Base-by-base conservation (phyloP, 768 basidiomycete species). In the Tremella mesenterica region DNA sequence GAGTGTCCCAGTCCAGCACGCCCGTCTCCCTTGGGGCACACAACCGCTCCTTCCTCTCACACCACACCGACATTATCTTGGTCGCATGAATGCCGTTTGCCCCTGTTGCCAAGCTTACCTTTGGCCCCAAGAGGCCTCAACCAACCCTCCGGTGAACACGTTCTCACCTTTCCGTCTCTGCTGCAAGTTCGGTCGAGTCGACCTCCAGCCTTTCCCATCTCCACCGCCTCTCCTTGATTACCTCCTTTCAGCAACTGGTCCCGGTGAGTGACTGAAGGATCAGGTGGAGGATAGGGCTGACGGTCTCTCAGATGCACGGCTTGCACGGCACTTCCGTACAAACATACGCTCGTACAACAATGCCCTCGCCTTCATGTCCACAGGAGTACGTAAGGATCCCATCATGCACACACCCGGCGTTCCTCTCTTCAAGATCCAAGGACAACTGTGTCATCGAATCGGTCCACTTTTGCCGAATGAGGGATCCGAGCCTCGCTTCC, bases 271-370 rank as follows among this genome's bases (percentile, higher is more conserved):
- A 18, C 33, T 18, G 12, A 10, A 34, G 12, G 18, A 34, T 34
- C 18, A 10, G 18, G 12, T 41, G 14, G 38, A 16, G 38, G n/a
- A 23, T 41, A 14, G 23, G n/a, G 38, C 38, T 41, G 14, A 41
- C 18, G 33, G 33, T 18, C 38, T 8, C 5, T 23, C n/a, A 34
- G 33, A 18, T 34, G 38, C n/a, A n/a, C 4, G 14, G 8, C 6
- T 41, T 16, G 23, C 47, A 10, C 44, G 51, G 31, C 41, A 48
- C 27, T 60, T 60, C 33, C 27, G 47, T 16, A 21, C 29, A 20
- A 20, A 52, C 43, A 60, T 60, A n/a, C 54, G 48, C 12, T 25
- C 38, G n/a, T 60, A 57, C 47, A 60, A 60, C 52, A 56, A 60
- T 44, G 51, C 56, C 13, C 29, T 60, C 6, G 39, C 59, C 12